phyloP scores from a whole-genome alignment of 1,139 yeast species.

The Hemisphaericaspora xylanilytica region DNA sequence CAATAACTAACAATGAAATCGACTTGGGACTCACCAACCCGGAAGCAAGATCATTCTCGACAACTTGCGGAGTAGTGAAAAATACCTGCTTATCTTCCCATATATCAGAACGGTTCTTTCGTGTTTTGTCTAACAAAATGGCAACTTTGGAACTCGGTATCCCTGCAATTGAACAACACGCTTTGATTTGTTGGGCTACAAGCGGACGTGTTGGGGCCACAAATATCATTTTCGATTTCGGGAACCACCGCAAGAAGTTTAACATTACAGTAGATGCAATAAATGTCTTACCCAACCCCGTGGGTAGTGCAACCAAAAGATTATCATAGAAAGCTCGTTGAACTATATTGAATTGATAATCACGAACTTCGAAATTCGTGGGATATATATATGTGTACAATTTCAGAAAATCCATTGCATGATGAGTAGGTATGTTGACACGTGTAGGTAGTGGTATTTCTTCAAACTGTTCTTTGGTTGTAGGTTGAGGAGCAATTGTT shows the following conservation, averaged over 20 bases:
- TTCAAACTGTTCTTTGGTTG: constrained; percentile 7
- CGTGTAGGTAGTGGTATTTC: constrained; percentile 8
- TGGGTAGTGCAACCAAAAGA: constrained; percentile 85
- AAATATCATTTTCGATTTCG: constrained; percentile 73
- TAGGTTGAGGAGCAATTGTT: neutral
- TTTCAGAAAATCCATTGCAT: constrained; percentile 40
- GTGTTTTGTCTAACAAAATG: constrained; percentile 69
- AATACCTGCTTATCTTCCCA: constrained; percentile 80
- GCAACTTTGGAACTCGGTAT: constrained; percentile 76
- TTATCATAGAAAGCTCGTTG: constrained; percentile 70
- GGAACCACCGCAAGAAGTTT: constrained; percentile 85
- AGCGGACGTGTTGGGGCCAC: constrained; percentile 97
- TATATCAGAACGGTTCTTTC: constrained; percentile 62
- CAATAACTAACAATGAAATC: constrained; percentile 75
- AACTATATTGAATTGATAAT: constrained; percentile 84
- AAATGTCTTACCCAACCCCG: constrained; percentile 96
- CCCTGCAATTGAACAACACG: constrained; percentile 87
- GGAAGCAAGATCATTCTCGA: constrained; percentile 78
- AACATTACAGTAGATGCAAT: constrained; percentile 94
- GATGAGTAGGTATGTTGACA: constrained; percentile 43
- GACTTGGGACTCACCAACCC: constrained; percentile 77
- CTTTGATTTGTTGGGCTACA: constrained; percentile 96
- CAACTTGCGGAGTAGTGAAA: constrained; percentile 95
- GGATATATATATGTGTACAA: constrained; percentile 71
- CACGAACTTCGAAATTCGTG: constrained; percentile 76